Conservation (phyloP, 192 early-diverging fungal species). For the Phycomyces blakesleeanus region DNA sequence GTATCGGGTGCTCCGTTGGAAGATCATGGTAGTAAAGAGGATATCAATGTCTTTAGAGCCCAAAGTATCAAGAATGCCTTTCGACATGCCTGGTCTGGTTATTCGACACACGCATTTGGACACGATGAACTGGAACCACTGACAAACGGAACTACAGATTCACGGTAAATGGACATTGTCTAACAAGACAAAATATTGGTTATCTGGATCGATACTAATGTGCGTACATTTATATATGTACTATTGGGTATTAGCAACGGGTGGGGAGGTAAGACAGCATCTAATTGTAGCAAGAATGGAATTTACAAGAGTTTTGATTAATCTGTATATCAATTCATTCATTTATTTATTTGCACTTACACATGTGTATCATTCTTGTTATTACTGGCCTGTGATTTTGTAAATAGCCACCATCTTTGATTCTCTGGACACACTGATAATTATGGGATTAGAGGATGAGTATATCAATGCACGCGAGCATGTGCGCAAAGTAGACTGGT, state of each 20-base stretch:
- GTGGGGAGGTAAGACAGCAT: conserved; percentile 44
- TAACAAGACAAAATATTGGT: background rate
- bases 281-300: no score
- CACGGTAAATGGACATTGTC: conserved; percentile 22
- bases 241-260: conserved; percentile 32
- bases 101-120: conserved; percentile 71
- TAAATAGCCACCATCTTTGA: conserved; percentile 76
- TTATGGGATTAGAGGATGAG: conserved; percentile 63
- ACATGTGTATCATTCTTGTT: background rate
- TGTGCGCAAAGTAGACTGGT: conserved; percentile 47
- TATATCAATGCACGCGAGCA: conserved; percentile 5
- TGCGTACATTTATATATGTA: background rate
- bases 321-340: background rate
- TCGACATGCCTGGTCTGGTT: conserved; percentile 68
- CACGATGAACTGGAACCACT: conserved; percentile 60
- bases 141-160: conserved; percentile 25
- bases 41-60: conserved; percentile 2
- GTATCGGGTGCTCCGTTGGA: background rate
- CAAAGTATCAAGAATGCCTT: conserved; percentile 57
- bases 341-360: background rate
- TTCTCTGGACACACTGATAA: conserved; percentile 79
- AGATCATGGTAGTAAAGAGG: background rate
- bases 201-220: background rate
- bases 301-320: background rate
- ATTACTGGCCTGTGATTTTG: background rate